phyloP scores from a whole-genome alignment of 176 grass and related monocot genomes.

The Alopecurus myosuroides region DNA sequence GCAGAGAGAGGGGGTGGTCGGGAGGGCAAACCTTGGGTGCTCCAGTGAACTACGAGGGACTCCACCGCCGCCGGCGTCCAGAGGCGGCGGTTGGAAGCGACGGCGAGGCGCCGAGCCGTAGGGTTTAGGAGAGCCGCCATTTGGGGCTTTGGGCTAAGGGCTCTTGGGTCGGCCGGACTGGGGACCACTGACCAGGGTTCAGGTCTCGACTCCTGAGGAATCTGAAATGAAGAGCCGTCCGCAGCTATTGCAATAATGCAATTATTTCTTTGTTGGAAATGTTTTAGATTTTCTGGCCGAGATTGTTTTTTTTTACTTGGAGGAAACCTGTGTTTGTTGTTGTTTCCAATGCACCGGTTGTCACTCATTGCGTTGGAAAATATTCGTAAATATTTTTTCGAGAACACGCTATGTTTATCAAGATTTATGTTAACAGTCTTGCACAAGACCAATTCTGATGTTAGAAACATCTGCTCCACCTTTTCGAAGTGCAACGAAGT shows the following conservation, averaged over 20 bases:
- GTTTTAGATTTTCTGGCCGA: no score
- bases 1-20: background rate
- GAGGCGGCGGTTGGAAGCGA: background rate
- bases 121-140: conserved; percentile 32
- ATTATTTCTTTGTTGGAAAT: background rate
- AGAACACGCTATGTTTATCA: no score
- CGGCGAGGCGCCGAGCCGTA: conserved; percentile 12
- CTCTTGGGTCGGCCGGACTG: background rate
- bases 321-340: no score
- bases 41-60: background rate
- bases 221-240: background rate
- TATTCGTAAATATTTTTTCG: no score
- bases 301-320: no score
- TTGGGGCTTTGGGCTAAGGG: background rate
- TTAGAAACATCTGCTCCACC: background rate
- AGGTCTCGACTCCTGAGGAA: background rate
- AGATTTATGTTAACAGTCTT: no score
- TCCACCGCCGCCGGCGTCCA: background rate
- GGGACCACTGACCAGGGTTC: background rate
- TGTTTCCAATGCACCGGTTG: background rate
- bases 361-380: background rate
- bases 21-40: conserved; percentile 1
- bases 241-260: background rate
- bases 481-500: background rate
- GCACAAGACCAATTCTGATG: no score